phyloP scores from a whole-genome alignment of 495 filamentous ascomycete species.

The Xylaria nigripes region DNA sequence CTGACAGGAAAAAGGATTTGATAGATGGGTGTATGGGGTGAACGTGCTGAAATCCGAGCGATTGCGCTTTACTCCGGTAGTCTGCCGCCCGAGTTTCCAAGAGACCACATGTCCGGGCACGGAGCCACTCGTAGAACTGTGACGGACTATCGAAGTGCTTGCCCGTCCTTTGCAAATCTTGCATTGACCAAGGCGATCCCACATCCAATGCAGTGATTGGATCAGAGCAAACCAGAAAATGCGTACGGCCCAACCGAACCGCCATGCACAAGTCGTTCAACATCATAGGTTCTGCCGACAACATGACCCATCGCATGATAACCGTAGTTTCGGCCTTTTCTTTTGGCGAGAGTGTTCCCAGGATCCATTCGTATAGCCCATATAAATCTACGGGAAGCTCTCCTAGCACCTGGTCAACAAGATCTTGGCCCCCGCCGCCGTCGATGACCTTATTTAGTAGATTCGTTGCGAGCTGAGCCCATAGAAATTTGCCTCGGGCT shows the following conservation, averaged over 20 bases:
- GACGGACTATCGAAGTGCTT: constrained; percentile 28
- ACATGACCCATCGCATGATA: constrained; percentile 34
- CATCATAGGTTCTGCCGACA: constrained; percentile 28
- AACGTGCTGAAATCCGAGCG: constrained; percentile 28
- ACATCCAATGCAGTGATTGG: constrained; percentile 23
- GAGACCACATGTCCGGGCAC: constrained; percentile 31
- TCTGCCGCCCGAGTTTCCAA: constrained; percentile 25
- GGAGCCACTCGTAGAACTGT: constrained; percentile 30
- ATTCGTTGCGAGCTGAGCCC: constrained; percentile 34
- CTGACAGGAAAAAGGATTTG: constrained; percentile 29
- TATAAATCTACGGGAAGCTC: constrained; percentile 29
- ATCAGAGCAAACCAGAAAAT: constrained; percentile 11
- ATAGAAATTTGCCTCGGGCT: constrained; percentile 28
- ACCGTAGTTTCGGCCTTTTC: constrained; percentile 29
- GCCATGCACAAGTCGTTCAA: constrained; percentile 31
- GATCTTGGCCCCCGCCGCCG: constrained; percentile 27
- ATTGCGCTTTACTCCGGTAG: constrained; percentile 8
- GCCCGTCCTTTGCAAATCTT: constrained; percentile 28
- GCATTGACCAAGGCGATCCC: constrained; percentile 21
- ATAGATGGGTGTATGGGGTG: constrained; percentile 30
- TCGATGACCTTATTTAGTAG: constrained; percentile 32
- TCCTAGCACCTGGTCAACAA: constrained; percentile 28
- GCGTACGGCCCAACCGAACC: constrained; percentile 23
- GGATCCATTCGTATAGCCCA: constrained; percentile 33
- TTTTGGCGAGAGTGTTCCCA: constrained; percentile 24